phyloP scores from a whole-genome alignment of 1,284 basidiomycete genomes.

The Malassezia furfur region DNA sequence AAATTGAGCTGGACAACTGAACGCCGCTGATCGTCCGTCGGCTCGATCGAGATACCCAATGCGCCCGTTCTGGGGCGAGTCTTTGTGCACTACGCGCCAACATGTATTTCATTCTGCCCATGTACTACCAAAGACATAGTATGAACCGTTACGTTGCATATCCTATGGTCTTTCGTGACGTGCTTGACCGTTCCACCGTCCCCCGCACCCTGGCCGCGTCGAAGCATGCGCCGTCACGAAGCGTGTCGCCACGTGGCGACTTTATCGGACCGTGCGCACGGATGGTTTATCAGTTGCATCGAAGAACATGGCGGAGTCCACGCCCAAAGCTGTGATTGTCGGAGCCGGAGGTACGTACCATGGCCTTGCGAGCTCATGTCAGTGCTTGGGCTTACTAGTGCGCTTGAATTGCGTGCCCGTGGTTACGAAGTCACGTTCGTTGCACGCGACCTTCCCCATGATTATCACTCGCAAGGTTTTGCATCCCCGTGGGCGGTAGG shows the following conservation, averaged over 20 bases:
- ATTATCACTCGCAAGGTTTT: slow-evolving; percentile 57
- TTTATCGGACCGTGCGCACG: neutral
- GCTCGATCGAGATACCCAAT: too few species aligned
- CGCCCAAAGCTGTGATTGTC: slow-evolving; percentile 20
- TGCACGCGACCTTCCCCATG: slow-evolving; percentile 61
- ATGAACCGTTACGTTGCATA: too few species aligned
- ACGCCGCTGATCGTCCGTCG: too few species aligned
- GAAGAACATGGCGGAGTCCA: neutral
- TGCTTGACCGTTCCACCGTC: too few species aligned
- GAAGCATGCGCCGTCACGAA: too few species aligned
- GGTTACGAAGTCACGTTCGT: slow-evolving; percentile 57
- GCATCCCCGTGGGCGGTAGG: slow-evolving; percentile 59
- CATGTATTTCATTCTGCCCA: too few species aligned
- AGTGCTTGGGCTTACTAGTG: slow-evolving; percentile 52
- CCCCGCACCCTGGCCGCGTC: too few species aligned
- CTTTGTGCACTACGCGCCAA: too few species aligned
- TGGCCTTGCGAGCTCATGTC: neutral
- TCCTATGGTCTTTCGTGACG: too few species aligned
- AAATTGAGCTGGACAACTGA: slow-evolving; percentile 7
- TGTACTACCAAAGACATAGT: too few species aligned
- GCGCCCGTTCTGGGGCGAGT: too few species aligned
- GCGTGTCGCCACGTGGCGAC: neutral
- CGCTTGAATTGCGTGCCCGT: slow-evolving; percentile 48
- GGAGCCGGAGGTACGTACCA: slow-evolving; percentile 28
- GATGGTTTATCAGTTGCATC: neutral